phyloP scores from a whole-genome alignment of 768 basidiomycete species.

The Serendipita sp. region DNA sequence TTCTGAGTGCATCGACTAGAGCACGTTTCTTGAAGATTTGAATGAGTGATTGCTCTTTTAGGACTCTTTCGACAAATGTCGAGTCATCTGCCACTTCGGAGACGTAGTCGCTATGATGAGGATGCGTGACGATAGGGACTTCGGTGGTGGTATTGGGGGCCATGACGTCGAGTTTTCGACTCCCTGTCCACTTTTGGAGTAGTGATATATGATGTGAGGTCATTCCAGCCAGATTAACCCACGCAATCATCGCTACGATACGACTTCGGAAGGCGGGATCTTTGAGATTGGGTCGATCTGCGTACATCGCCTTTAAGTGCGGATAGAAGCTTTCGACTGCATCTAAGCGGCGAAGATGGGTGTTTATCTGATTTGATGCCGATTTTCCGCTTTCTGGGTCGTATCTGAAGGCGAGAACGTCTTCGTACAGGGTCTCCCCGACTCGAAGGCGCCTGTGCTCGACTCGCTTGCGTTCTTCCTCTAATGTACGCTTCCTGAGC shows the following conservation, averaged over 20 bases:
- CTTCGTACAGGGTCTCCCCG: constrained; percentile 72
- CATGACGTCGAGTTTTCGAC: constrained; percentile 76
- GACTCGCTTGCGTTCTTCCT: constrained; percentile 65
- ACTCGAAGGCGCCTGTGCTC: constrained; percentile 71
- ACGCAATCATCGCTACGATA: constrained; percentile 78
- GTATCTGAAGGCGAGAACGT: constrained; percentile 64
- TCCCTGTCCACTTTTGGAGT: constrained; percentile 86
- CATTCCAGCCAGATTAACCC: constrained; percentile 78
- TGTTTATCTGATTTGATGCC: constrained; percentile 41
- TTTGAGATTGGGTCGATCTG: constrained; percentile 59
- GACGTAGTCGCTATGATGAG: constrained; percentile 15
- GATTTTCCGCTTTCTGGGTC: constrained; percentile 24
- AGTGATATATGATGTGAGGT: constrained; percentile 68
- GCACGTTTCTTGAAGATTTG: constrained; percentile 86
- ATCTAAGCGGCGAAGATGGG: constrained; percentile 59
- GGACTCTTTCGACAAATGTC: constrained; percentile 82
- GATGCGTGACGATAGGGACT: constrained; percentile 24
- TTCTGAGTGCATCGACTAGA: constrained; percentile 24
- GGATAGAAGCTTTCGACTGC: constrained; percentile 80
- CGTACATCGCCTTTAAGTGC: constrained; percentile 58
- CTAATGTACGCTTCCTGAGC: constrained; percentile 60
- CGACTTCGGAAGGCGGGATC: constrained; percentile 59
- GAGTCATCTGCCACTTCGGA: constrained; percentile 40
- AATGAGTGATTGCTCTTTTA: constrained; percentile 95
- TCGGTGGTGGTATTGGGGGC: constrained; percentile 60